Conservation (phyloP, 192 early-diverging fungal species). For the Gaertneriomyces sp. region DNA sequence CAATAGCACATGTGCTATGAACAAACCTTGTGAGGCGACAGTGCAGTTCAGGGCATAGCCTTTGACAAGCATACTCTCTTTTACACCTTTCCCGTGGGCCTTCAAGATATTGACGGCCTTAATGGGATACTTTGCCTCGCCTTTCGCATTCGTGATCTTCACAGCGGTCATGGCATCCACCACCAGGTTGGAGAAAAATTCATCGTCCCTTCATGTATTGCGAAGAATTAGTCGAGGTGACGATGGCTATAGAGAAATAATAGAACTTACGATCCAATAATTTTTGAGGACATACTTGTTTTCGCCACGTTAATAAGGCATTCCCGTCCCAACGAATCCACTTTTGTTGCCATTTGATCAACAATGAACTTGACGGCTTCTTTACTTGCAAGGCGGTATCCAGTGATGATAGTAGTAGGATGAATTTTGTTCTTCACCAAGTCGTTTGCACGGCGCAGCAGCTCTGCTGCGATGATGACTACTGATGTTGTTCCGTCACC, state of each 20-base stretch:
- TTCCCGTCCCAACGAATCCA: constrained; percentile 88
- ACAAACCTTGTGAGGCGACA: constrained; percentile 79
- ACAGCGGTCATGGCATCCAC: constrained; percentile 93
- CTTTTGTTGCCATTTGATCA: constrained; percentile 92
- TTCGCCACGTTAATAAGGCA: constrained; percentile 95
- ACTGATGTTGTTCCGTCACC: constrained; percentile 99
- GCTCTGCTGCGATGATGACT: constrained; percentile 97
- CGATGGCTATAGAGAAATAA: constrained; percentile 7
- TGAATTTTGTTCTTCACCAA: constrained; percentile 99
- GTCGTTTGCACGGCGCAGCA: constrained; percentile 93
- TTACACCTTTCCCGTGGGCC: constrained; percentile 89
- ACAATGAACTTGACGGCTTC: constrained; percentile 98
- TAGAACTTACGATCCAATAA: constrained; percentile 84
- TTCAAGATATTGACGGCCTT: constrained; percentile 97
- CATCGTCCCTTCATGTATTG: constrained; percentile 78
- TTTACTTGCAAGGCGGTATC: constrained; percentile 93
- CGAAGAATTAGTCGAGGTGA: background rate
- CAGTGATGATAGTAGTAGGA: constrained; percentile 97
- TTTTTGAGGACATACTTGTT: constrained; percentile 96
- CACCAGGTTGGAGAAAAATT: constrained; percentile 93
- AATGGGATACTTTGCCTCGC: constrained; percentile 90
- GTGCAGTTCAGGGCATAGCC: constrained; percentile 99
- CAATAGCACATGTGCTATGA: background rate
- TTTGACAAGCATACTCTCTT: constrained; percentile 81
- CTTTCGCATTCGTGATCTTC: constrained; percentile 76